phyloP scores from a whole-genome alignment of 768 basidiomycete species.

The Pholiota conissans region DNA sequence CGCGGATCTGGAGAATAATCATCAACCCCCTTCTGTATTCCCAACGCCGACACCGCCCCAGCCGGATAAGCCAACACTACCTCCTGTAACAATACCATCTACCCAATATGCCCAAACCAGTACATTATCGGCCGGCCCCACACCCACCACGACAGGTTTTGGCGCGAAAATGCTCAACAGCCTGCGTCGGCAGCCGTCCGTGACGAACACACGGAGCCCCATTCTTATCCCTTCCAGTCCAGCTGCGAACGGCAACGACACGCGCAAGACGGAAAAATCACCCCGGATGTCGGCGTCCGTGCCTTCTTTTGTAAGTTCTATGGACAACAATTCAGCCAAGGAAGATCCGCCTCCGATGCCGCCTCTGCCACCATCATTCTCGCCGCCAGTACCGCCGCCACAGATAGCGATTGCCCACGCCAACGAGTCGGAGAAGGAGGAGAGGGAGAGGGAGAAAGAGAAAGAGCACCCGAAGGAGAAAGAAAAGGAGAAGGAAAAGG shows the following conservation, averaged over 20 bases:
- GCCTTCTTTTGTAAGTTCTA: slow-evolving; percentile 21
- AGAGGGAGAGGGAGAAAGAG: slow-evolving; percentile 39
- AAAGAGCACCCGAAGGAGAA: slow-evolving; percentile 36
- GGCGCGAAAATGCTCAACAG: slow-evolving; percentile 29
- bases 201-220: slow-evolving; percentile 22
- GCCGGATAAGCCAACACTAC: slow-evolving; percentile 10
- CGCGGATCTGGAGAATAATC: slow-evolving; percentile 26
- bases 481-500: slow-evolving; percentile 40
- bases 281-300: slow-evolving; percentile 29
- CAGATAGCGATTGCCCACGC: slow-evolving; percentile 16
- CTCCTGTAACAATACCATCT: slow-evolving; percentile 13
- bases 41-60: slow-evolving; percentile 17
- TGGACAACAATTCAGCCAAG: slow-evolving; percentile 14
- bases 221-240: slow-evolving; percentile 1
- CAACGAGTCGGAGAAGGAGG: slow-evolving; percentile 35
- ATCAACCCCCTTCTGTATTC: slow-evolving; percentile 20
- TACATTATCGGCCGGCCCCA: slow-evolving; percentile 5
- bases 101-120: slow-evolving; percentile 5
- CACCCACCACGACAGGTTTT: slow-evolving; percentile 23
- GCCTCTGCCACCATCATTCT: slow-evolving; percentile 22
- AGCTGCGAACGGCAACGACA: slow-evolving; percentile 21
- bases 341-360: slow-evolving; percentile 25
- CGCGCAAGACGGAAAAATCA: slow-evolving; percentile 27
- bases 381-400: slow-evolving; percentile 7
- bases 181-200: slow-evolving; percentile 34